Base-by-base conservation (phyloP, 495 filamentous ascomycete species). In the Ascodesmis nigricans region DNA sequence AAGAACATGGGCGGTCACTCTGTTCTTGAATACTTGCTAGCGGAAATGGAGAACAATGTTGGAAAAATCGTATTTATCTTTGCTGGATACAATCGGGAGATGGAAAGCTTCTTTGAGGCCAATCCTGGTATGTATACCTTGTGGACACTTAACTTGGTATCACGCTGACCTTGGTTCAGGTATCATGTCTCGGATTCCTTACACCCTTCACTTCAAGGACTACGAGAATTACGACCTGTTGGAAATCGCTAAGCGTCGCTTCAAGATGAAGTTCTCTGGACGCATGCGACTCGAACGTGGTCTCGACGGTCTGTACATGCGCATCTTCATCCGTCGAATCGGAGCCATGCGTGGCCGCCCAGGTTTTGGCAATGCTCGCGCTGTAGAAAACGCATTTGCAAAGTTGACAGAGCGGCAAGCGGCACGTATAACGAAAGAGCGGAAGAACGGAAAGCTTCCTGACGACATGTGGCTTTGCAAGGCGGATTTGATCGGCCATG, bases 51-150 rank as follows among this genome's bases (percentile, higher is more conserved):
- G 49, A 77, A 76, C 27, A 57, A 67, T n/a, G 65, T 58, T 0
- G 77, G 78, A 0, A 79, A 76, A 47, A 53, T 82, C 10, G 69
- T 77, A 0, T 74, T 84, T 36, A 62, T 84, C 4, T 56, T 81
- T 3, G 75, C 78, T 1, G 77, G 78, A 1, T 80, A 82, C 54
- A 62, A 63, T 32, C 71, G 67, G 35, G 55, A 71, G 35, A 82
- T 84, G 76, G 77, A 82, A 50, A 60, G 56, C 8, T 78, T 84
- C 53, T 78, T 76, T 33, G 63, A 59, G 0, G 74, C 79, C 41
- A 82, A 81, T 36, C 73, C 69, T 1, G 75, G 78, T 1, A 71
- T 35, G 67, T 64, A 39, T 38, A 53, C n/a, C n/a, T n/a, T n/a
- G n/a, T n/a, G n/a, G n/a, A n/a, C n/a, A n/a, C n/a, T n/a, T n/a